A percentile compares a stretch with the other conserved stretches of the same genome.
These are phyloP conservation scores for Microglena sp. DNA, from an alignment of 139 green algal genomes.

Conservation along the genomic window DNA sequence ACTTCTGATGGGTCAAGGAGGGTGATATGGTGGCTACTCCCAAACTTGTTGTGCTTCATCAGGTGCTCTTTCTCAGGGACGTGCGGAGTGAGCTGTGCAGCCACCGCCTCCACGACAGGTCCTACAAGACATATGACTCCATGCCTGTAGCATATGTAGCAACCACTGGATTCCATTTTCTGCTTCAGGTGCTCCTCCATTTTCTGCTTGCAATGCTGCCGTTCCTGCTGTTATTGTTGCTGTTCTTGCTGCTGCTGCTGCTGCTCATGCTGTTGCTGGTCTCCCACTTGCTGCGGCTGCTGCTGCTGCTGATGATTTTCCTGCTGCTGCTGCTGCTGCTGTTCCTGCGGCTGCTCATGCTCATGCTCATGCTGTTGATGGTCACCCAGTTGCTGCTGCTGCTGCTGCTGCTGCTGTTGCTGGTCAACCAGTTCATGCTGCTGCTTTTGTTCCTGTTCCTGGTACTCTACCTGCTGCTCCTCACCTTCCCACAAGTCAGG, in stretches of 20 bases:
- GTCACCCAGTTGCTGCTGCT: not conserved
- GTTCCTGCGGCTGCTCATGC: not conserved
- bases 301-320: not conserved
- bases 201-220: conserved; percentile 1
- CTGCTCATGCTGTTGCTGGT: conserved; percentile 4
- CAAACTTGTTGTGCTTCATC: conserved; percentile 6
- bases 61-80: not conserved
- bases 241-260: not conserved
- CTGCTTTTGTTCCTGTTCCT: not conserved
- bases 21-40: conserved; percentile 17
- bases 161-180: not conserved
- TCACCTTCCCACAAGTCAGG: conserved; percentile 18
- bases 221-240: not conserved
- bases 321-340: not conserved
- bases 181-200: not conserved
- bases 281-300: not conserved
- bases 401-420: conserved; percentile 3
- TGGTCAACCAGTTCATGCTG: not conserved
- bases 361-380: conserved; percentile 1
- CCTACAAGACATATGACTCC: conserved; percentile 17
- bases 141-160: not conserved
- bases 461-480: too few relatives aligned
- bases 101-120: conserved; percentile 10
- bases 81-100: not conserved
- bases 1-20: conserved; percentile 16